Evolutionary conservation across 306 rosid species (phyloP).

Genomic region (Vigna trinervia): DNA sequence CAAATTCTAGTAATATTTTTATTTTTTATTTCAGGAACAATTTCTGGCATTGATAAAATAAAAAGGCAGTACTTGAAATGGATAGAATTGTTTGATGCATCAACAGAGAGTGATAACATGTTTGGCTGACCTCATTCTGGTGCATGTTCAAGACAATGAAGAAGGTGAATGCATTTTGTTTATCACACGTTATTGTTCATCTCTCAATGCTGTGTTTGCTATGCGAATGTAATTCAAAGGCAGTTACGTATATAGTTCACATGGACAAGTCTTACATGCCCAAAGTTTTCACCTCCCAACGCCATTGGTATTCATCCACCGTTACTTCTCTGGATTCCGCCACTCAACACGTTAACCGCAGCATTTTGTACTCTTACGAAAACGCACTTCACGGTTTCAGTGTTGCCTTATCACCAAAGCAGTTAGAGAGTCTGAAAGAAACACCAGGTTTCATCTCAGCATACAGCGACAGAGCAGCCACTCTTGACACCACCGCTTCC

Average conservation of each 20-base stretch:
- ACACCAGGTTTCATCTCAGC: constrained; percentile 17
- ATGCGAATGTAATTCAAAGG: not conserved
- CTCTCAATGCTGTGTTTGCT: not conserved
- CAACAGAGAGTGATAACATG: no score
- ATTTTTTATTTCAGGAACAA: no score
- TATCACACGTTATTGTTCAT: not conserved
- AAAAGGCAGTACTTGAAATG: no score
- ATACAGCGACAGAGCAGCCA: not conserved
- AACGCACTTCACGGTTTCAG: constrained; percentile 23
- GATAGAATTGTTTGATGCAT: no score
- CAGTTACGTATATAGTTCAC: constrained; percentile 1
- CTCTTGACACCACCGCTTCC: not conserved
- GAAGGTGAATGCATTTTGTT: not conserved
- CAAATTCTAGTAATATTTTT: no score
- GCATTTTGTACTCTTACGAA: not conserved
- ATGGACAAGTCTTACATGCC: constrained; percentile 11
- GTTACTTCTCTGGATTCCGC: not conserved
- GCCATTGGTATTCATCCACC: constrained; percentile 2
- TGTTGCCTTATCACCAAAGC: not conserved
- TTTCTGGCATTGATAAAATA: no score
- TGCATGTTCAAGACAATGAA: not conserved
- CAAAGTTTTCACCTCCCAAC: not conserved
- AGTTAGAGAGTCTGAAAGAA: not conserved
- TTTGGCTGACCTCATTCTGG: not conserved
- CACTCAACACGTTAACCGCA: not conserved